A percentile compares a stretch with the other conserved stretches of the same genome.
Conservation (phyloP, 768 basidiomycete species). For the Hemileccinum rubropunctum region DNA sequence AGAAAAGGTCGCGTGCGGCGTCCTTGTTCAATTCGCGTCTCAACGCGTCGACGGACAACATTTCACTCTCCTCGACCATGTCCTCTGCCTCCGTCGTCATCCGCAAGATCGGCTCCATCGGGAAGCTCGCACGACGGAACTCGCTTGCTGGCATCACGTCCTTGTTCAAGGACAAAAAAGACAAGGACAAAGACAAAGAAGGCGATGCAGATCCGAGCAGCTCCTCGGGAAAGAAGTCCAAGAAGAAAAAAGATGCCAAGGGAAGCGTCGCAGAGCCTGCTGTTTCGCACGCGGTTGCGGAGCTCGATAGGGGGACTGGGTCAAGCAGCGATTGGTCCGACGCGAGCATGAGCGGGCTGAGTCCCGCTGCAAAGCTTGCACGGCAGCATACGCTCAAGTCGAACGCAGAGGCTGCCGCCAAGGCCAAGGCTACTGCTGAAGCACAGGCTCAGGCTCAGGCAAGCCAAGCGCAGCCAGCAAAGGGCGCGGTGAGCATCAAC, state of each 20-base stretch:
- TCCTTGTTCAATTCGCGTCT: slow-evolving; percentile 84
- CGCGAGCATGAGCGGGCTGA: slow-evolving; percentile 66
- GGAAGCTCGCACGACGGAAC: slow-evolving; percentile 84
- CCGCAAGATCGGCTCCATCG: slow-evolving; percentile 89
- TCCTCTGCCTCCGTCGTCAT: slow-evolving; percentile 96
- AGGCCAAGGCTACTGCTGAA: slow-evolving; percentile 35
- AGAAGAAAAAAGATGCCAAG: slow-evolving; percentile 57
- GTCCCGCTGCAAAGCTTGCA: slow-evolving; percentile 87
- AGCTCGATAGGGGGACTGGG: slow-evolving; percentile 62
- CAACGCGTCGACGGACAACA: slow-evolving; percentile 91
- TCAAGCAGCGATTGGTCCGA: slow-evolving; percentile 53
- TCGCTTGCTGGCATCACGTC: slow-evolving; percentile 89
- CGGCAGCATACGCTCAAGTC: slow-evolving; percentile 89
- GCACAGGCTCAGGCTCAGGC: slow-evolving; percentile 25
- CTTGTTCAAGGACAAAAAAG: slow-evolving; percentile 87
- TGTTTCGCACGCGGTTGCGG: slow-evolving; percentile 80
- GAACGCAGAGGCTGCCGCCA: slow-evolving; percentile 53
- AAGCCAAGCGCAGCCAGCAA: slow-evolving; percentile 23
- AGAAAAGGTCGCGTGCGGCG: slow-evolving; percentile 72
- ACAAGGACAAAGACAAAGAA: slow-evolving; percentile 41
- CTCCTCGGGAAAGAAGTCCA: slow-evolving; percentile 43
- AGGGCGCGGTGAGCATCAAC: slow-evolving; percentile 19
- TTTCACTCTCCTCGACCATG: slow-evolving; percentile 92
- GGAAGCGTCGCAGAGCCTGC: slow-evolving; percentile 63
- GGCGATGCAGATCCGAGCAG: slow-evolving; percentile 32